Evolutionary conservation across 176 grass and related monocot species (phyloP).

Genomic region (Saccharum spontaneum): DNA sequence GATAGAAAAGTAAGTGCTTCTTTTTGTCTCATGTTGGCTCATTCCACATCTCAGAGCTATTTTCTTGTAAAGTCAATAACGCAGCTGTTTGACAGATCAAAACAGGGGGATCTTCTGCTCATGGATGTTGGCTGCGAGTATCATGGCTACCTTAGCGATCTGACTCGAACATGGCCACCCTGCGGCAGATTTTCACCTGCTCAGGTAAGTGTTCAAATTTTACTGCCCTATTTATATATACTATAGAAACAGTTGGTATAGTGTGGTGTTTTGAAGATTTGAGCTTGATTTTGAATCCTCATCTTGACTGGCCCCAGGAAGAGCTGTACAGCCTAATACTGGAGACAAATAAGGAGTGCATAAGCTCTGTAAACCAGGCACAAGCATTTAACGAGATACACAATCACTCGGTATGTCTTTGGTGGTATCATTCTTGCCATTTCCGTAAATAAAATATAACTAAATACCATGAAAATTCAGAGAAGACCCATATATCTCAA

Average conservation of each 20-base stretch:
- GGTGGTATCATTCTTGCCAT: neutral
- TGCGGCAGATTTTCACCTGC: constrained; percentile 75
- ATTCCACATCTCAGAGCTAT: constrained; percentile 8
- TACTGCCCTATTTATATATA: neutral
- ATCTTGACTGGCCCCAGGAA: constrained; percentile 56
- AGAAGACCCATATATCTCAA: neutral
- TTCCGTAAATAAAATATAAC: neutral
- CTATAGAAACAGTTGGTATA: neutral
- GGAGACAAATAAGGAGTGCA: constrained; percentile 92
- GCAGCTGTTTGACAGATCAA: constrained; percentile 63
- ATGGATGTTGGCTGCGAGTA: constrained; percentile 99
- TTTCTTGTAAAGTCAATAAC: constrained; percentile 46
- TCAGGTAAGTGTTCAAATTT: constrained; percentile 52
- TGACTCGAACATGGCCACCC: constrained; percentile 87
- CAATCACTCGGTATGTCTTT: constrained; percentile 60
- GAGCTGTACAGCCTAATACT: constrained; percentile 89
- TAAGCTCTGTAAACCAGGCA: constrained; percentile 90
- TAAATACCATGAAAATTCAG: neutral
- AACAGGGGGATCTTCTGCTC: constrained; percentile 76
- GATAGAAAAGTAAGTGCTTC: constrained; percentile 58
- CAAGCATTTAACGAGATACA: constrained; percentile 80
- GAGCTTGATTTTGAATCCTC: neutral
- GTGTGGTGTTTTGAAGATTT: neutral
- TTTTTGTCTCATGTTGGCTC: neutral
- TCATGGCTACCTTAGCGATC: constrained; percentile 90